Evolutionary conservation across 1,284 basidiomycete species (phyloP), one percentile per base, ranked within the genome.

Genomic region (Salmacisia buchloeana): DNA sequence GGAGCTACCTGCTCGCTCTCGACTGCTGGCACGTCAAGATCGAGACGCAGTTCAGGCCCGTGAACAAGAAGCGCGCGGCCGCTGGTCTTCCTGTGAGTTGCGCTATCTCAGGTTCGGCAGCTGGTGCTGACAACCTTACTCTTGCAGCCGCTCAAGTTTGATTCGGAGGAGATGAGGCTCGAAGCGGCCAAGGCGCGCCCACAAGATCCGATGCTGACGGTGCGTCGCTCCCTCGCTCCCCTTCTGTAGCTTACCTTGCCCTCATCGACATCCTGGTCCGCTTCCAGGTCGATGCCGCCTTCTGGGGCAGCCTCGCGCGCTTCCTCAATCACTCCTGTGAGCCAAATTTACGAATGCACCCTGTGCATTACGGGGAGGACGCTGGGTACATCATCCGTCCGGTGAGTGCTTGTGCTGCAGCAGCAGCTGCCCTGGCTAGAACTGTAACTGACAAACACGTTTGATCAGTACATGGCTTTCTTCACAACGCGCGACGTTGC

Each of bases 1-100:
- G 87, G 54, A 93, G 91, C 0, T 96, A 96, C 72, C 83, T 94
- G 1, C 90, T 94, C 70, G 86, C 90, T 67, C 73, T 92, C 23
- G 91, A 94, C 72, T 89, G 29, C 6, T 54, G 49, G 49, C 49
- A 54, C 27, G 29, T 54, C 49, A 54, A 54, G 27, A 13, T 54
- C 12, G 27, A 54, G 25, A 31, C 27, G 9, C 25, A 33, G 25
- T 54, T 33, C 49, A 54, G 21, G 34, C 49, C 49, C 10, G 31
- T 33, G 29, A 54, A 54, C 13, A 31, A 33, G 6, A 7, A 9
- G 9, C 49, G 49, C 41, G 7, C 12, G 7, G 15, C 15, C 6
- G 2, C 2, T 43, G 6, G 6, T 43, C 41, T 43, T 15, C 18
- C 7, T n/a, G 41, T n/a, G 41, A 9, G 36, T 18, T 5, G 23